Evolutionary conservation across 257 asterid species (phyloP).

Genomic region (Phtheirospermum japonicum): DNA sequence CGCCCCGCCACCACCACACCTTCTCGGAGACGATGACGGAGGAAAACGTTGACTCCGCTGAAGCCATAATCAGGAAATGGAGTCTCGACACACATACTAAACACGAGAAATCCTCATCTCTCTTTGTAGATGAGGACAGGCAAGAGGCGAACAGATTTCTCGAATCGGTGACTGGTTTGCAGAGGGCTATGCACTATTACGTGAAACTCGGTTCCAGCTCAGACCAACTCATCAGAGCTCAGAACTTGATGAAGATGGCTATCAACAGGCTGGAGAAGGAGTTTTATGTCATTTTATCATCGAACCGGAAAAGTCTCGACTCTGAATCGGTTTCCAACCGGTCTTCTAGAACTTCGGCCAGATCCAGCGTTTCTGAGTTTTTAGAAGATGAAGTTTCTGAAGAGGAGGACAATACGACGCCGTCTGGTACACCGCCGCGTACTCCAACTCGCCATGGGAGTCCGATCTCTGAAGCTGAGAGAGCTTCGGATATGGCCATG

Average conservation of each 20-base stretch:
- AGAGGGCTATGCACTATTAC: conserved; percentile 46
- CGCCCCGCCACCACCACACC: conserved; percentile 26
- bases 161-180: conserved; percentile 37
- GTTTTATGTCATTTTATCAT: conserved; percentile 40
- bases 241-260: conserved; percentile 52
- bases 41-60: conserved; percentile 46
- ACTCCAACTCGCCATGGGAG: conserved; percentile 32
- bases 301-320: conserved; percentile 38
- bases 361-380: conserved; percentile 34
- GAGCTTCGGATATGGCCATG: conserved; percentile 39
- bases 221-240: conserved; percentile 40
- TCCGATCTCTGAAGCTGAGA: conserved; percentile 24
- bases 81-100: conserved; percentile 28
- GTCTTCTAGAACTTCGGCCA: conserved; percentile 25
- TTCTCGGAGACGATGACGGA: conserved; percentile 46
- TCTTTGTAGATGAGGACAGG: conserved; percentile 34
- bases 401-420: conserved; percentile 28
- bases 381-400: conserved; percentile 27
- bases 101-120: conserved; percentile 24
- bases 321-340: conserved; percentile 44
- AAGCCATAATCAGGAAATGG: conserved; percentile 41
- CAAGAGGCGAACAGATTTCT: conserved; percentile 39
- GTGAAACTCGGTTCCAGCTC: conserved; percentile 38
- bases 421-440: conserved; percentile 33
- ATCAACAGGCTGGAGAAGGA: conserved; percentile 65